phyloP scores from a whole-genome alignment of 768 basidiomycete genomes.

The Hydnum rufescens region DNA sequence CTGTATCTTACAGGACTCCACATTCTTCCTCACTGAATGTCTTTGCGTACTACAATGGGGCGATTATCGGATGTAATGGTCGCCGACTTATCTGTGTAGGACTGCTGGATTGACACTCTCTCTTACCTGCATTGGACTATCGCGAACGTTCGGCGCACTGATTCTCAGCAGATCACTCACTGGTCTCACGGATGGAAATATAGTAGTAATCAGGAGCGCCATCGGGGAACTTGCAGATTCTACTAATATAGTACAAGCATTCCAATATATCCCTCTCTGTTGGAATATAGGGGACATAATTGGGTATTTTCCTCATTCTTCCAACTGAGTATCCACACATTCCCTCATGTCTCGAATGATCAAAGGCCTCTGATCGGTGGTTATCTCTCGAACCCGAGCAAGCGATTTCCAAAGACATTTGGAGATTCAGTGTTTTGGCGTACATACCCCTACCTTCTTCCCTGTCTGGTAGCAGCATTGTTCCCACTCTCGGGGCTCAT shows the following conservation, averaged over 20 bases:
- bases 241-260: slow-evolving; percentile 6
- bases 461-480: slow-evolving; percentile 5
- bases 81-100: slow-evolving; percentile 11
- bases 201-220: slow-evolving; percentile 10
- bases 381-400: slow-evolving; percentile 7
- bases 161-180: slow-evolving; percentile 4
- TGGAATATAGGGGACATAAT: slow-evolving; percentile 10
- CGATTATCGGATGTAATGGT: slow-evolving; percentile 11
- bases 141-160: slow-evolving; percentile 1
- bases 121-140: slow-evolving; percentile 11
- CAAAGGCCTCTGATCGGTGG: slow-evolving; percentile 10
- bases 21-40: slow-evolving; percentile 10
- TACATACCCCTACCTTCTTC: slow-evolving; percentile 11
- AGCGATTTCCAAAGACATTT: slow-evolving; percentile 9
- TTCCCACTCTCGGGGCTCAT: slow-evolving; percentile 1
- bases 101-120: slow-evolving; percentile 9
- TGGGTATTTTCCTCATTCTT: slow-evolving; percentile 1
- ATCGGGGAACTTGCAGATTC: slow-evolving; percentile 10
- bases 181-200: slow-evolving; percentile 9
- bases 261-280: slow-evolving; percentile 6
- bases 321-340: background rate
- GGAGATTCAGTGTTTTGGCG: slow-evolving; percentile 3
- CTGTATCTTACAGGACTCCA: slow-evolving; percentile 2
- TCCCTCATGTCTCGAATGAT: background rate
- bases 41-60: background rate